These are phyloP conservation scores for Trametopsis cervina DNA, from an alignment of 768 basidiomycete species.

Conservation along the genomic window DNA sequence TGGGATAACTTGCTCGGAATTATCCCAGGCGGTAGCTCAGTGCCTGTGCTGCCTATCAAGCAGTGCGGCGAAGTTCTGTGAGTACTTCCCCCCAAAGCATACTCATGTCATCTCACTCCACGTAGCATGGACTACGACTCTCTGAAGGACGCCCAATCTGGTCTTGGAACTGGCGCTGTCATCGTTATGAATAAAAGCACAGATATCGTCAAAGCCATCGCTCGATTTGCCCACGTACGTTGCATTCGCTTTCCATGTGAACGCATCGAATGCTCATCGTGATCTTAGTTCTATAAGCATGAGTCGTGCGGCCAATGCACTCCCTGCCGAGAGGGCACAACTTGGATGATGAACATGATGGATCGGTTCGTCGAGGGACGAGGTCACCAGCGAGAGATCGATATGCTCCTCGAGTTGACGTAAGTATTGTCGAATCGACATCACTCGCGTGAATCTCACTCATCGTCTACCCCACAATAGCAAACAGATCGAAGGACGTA, in stretches of 20 bases:
- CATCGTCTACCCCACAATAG: no score
- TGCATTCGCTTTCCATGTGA: background rate
- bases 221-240: conserved; percentile 77
- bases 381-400: conserved; percentile 89
- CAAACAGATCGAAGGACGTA: conserved; percentile 95
- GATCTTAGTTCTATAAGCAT: conserved; percentile 93
- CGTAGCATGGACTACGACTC: conserved; percentile 96
- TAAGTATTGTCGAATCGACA: no score
- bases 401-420: conserved; percentile 96
- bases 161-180: conserved; percentile 95
- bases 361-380: conserved; percentile 90
- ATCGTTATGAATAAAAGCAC: conserved; percentile 99
- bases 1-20: conserved; percentile 99
- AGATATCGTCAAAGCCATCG: conserved; percentile 90
- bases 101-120: background rate
- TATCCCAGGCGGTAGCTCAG: conserved; percentile 91
- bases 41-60: conserved; percentile 83
- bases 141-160: conserved; percentile 91
- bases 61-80: conserved; percentile 84
- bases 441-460: no score
- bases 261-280: background rate
- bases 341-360: conserved; percentile 99
- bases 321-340: conserved; percentile 90
- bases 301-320: conserved; percentile 98
- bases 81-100: conserved; percentile 26